Base-by-base conservation (phyloP, 306 rosid species). In the Vicia villosa region DNA sequence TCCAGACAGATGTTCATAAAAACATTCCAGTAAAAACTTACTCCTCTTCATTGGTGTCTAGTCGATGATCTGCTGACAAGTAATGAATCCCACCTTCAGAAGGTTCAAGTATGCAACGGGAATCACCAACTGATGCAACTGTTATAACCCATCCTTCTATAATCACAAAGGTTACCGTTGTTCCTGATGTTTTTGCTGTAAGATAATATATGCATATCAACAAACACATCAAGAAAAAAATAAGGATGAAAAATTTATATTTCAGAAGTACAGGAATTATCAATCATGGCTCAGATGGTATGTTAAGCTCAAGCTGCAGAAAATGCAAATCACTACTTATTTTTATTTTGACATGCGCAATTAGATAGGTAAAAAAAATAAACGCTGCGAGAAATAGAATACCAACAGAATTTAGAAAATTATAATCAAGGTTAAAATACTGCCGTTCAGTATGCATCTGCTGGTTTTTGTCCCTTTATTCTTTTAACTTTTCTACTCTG, bases 81-180 rank as follows among this genome's bases (percentile, higher is more conserved):
- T 91, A 87, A 84, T 84, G 78, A 24, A 91, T 55, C 68, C 79
- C 97, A 59, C 97, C 97, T 70, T 91, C 97, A 74, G 95, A 87
- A 76, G 99, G 81, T 81, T 91, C 97, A 75, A 95, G 89, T 54
- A 90, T 70, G 66, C 99, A 89, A 72, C 95, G 96, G 70, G 99
- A 95, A 85, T 95, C 99, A 9, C 99, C 99, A 74, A 95, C 99
- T 61, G 99, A 95, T 50, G 99, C 99, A 80, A 91, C 99, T 37
- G 99, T 87, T 68, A 95, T 63, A 70, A 91, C 84, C 99, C 97
- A 95, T 77, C 99, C 99, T 79, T 91, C 99, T 72, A 95, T 83
- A 79, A 95, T 89, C 78, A 87, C 90, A 77, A 95, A 91, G 69
- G 99, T 95, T 69, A 84, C 97, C 8, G 97, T 95, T 61, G 99